A percentile compares a stretch with the other conserved stretches of the same genome.
These are phyloP conservation scores for Bruguiera parviflora DNA, from an alignment of 345 rosid species.

Conservation along the genomic window DNA sequence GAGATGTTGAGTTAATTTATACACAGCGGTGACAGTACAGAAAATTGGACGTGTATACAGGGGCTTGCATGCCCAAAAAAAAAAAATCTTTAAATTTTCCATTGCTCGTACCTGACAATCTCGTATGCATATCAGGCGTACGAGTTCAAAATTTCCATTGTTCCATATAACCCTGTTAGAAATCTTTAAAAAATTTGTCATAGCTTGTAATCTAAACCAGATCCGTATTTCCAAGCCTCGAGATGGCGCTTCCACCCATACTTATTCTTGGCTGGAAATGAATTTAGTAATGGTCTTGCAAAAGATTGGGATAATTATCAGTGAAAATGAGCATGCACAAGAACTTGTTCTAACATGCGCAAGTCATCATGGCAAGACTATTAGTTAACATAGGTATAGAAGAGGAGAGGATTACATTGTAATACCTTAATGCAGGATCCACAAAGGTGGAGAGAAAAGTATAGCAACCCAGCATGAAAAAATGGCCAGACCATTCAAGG, in stretches of 20 bases:
- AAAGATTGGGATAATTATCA: not conserved
- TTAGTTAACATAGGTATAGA: no score
- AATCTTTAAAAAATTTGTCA: slow-evolving; percentile 8
- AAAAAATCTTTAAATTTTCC: no score
- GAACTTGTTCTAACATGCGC: no score
- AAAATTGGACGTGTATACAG: no score
- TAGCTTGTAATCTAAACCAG: slow-evolving; percentile 77
- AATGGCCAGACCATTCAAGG: slow-evolving; percentile 79
- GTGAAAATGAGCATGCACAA: not conserved
- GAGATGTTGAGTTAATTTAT: no score
- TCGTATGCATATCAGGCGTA: no score
- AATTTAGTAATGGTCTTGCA: slow-evolving; percentile 50
- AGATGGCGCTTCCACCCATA: slow-evolving; percentile 69
- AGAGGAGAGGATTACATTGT: not conserved
- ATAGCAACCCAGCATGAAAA: slow-evolving; percentile 77
- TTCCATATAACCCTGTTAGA: no score
- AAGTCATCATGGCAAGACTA: no score
- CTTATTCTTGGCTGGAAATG: slow-evolving; percentile 49
- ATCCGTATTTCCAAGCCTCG: slow-evolving; percentile 87
- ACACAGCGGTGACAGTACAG: no score
- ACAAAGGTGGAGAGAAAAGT: slow-evolving; percentile 72
- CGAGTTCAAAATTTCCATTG: no score
- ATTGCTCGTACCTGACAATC: no score
- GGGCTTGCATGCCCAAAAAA: no score
- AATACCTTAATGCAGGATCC: slow-evolving; percentile 73